Conservation (phyloP, 2,329 filamentous ascomycete species). For the Phyllachora maydis region DNA sequence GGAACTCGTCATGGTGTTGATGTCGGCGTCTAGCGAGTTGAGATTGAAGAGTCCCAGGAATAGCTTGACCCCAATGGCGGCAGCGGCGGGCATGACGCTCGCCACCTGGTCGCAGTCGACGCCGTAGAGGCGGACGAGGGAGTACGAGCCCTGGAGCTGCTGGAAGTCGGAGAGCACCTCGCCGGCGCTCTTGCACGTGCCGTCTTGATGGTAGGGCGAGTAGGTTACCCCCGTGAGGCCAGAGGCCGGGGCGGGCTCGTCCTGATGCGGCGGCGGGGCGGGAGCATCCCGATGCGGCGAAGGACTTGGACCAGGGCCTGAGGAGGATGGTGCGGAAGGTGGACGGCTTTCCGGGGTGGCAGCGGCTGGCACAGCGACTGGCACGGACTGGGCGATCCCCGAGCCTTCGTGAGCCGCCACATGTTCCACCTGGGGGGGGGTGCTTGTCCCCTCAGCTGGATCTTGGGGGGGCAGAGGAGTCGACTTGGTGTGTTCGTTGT, state of each 20-base stretch:
- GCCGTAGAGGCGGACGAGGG: slow-evolving; percentile 56
- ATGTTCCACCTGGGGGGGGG: no score
- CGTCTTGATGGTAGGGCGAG: slow-evolving; percentile 25
- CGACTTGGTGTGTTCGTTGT: no score
- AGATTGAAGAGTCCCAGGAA: slow-evolving; percentile 59
- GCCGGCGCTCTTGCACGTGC: slow-evolving; percentile 43
- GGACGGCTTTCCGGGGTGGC: no score
- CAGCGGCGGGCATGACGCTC: slow-evolving; percentile 39
- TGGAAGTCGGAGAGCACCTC: slow-evolving; percentile 46
- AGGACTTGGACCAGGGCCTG: background rate
- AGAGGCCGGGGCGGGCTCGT: no score
- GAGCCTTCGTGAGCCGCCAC: no score
- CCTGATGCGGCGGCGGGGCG: no score
- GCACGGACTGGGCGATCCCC: no score
- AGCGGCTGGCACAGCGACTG: no score
- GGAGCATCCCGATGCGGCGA: no score
- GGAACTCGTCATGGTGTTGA: slow-evolving; percentile 37
- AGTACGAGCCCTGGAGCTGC: slow-evolving; percentile 28
- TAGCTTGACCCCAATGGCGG: slow-evolving; percentile 43
- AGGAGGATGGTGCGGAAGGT: slow-evolving; percentile 1
- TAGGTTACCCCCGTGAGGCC: slow-evolving; percentile 19
- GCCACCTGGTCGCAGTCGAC: slow-evolving; percentile 57
- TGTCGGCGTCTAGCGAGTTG: slow-evolving; percentile 28
- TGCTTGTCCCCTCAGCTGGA: no score
- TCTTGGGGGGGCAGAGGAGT: no score